A percentile compares a stretch with the other conserved stretches of the same genome.
Evolutionary conservation across 768 basidiomycete genomes (phyloP).

Genomic region (Panellus pusillus): DNA sequence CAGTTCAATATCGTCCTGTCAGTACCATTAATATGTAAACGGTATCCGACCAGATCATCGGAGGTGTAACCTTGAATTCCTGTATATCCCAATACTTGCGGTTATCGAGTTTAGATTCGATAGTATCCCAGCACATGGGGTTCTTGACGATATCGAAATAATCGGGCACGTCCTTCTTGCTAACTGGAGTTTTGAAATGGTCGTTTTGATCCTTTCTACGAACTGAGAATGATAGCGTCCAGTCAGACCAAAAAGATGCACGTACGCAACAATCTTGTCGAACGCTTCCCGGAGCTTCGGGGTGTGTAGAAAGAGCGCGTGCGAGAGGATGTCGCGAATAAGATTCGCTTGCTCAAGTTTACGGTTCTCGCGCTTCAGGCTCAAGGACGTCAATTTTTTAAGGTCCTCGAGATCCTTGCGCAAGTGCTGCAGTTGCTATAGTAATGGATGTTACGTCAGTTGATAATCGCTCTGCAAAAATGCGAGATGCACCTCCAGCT

Average conservation of each 20-base stretch:
- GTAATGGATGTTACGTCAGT: neutral
- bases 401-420: constrained; percentile 78
- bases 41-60: neutral
- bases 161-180: constrained; percentile 76
- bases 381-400: constrained; percentile 62
- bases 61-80: constrained; percentile 55
- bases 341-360: constrained; percentile 72
- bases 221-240: constrained; percentile 8
- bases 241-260: constrained; percentile 8
- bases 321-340: constrained; percentile 64
- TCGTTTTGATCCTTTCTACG: constrained; percentile 69
- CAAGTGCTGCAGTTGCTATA: constrained; percentile 58
- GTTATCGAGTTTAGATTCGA: constrained; percentile 77
- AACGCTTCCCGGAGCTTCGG: constrained; percentile 60
- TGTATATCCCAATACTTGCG: constrained; percentile 81
- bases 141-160: constrained; percentile 84
- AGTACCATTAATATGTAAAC: neutral
- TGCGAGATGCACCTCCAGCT: constrained; percentile 64
- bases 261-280: constrained; percentile 70
- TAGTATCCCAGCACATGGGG: constrained; percentile 88
- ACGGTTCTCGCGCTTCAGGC: constrained; percentile 75
- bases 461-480: neutral
- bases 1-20: constrained; percentile 76
- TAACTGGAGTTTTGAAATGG: constrained; percentile 83
- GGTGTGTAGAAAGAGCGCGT: constrained; percentile 67